phyloP scores from a whole-genome alignment of 495 filamentous ascomycete genomes.

The Tuber melanosporum region DNA sequence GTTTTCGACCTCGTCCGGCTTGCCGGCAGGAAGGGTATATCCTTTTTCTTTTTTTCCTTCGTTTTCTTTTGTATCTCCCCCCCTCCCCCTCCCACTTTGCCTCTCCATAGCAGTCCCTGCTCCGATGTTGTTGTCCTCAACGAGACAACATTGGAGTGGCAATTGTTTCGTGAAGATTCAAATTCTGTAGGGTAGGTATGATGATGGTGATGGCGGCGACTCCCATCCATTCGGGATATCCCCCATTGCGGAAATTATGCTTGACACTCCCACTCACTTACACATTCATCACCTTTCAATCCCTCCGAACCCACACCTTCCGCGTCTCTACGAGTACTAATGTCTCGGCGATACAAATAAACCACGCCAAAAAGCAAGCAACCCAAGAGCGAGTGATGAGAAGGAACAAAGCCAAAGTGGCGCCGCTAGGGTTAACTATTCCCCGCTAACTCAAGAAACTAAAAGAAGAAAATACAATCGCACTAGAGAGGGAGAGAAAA shows the following conservation, averaged over 20 bases:
- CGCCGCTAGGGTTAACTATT: background rate
- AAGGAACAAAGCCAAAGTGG: background rate
- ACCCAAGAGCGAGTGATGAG: background rate
- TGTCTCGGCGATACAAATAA: background rate
- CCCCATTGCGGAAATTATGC: background rate
- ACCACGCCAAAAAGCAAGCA: background rate
- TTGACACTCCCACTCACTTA: background rate
- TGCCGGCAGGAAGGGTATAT: background rate
- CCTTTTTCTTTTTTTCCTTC: background rate
- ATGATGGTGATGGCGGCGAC: background rate
- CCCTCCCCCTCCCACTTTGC: background rate
- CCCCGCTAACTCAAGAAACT: background rate
- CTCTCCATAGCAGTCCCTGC: background rate
- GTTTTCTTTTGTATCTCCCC: background rate
- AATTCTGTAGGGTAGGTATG: background rate
- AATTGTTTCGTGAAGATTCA: background rate
- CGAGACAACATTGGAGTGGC: background rate
- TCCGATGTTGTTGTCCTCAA: background rate
- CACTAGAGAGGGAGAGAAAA: background rate
- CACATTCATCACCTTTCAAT: background rate
- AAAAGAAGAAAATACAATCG: background rate
- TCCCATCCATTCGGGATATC: background rate
- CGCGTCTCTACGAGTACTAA: background rate
- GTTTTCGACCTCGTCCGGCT: background rate
- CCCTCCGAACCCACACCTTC: background rate